Evolutionary conservation across 768 basidiomycete genomes (phyloP), one percentile per base, ranked within the genome.

Genomic region (Myochromella boudieri): DNA sequence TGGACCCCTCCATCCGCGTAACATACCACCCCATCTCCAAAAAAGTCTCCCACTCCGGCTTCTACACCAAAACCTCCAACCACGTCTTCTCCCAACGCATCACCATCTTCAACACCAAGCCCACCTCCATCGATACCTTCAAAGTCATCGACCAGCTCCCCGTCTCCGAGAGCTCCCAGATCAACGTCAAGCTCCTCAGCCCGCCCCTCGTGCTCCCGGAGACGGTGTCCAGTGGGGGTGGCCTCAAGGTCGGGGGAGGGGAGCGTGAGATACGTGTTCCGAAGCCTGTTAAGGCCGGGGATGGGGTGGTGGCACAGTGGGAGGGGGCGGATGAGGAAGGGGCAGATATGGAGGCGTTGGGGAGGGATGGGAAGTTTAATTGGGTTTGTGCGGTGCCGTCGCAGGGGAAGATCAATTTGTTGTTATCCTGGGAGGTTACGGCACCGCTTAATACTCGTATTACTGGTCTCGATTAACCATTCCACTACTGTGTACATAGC

Each of bases 171-270:
- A 59, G 60, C 32, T 54, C 68, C 1, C 66, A 67, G 28, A 68
- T 76, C 37, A 65, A 63, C 27, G 70, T 76, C 25, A 77, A 74
- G 58, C 56, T 74, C 7, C 58, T 72, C 2, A 68, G 61, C 32
- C 69, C 66, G 1, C 40, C 59, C 3, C 51, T 67, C 4, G 9
- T 37, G 12, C 25, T 42, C 8, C 48, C 48, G 8, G 21, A 18
- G 2, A 2, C 5, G 1, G 4, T 15, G 4, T 4, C 53, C 51
- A 27, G 18, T 7, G 49, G 50, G 38, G n/a, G n/a, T n/a, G n/a
- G n/a, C n/a, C n/a, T n/a, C n/a, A n/a, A n/a, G n/a, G 22, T n/a
- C 7, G 27, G 21, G 6, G 18, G 15, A 6, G 40, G 21, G 3
- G 33, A 34, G 14, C 6, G 20, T 1, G 46, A 48, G 53, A 2